phyloP scores from a whole-genome alignment of 331 rosid genomes.

The Quercus phellos region DNA sequence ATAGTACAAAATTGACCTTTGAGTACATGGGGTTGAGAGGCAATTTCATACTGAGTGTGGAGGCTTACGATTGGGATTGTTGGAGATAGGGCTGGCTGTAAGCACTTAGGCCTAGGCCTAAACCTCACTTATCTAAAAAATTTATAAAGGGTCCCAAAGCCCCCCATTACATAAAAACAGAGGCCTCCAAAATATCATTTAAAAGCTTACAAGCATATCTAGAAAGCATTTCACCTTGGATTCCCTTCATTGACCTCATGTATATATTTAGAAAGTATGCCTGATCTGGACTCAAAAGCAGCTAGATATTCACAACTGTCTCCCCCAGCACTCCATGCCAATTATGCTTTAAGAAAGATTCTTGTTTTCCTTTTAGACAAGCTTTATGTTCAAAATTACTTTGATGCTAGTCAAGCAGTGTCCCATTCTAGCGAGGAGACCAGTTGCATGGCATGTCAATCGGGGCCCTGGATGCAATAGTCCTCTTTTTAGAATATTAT shows the following conservation, averaged over 20 bases:
- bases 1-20: too few relatives aligned
- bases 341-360: slow-evolving; percentile 42
- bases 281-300: slow-evolving; percentile 41
- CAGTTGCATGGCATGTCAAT: slow-evolving; percentile 15
- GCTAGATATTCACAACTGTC: neutral
- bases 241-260: slow-evolving; percentile 52
- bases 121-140: too few relatives aligned
- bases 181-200: too few relatives aligned
- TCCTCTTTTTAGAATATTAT: slow-evolving; percentile 20
- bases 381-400: slow-evolving; percentile 30
- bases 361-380: slow-evolving; percentile 46
- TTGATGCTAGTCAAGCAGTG: slow-evolving; percentile 21
- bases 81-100: too few relatives aligned
- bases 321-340: slow-evolving; percentile 30
- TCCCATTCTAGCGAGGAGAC: slow-evolving; percentile 18
- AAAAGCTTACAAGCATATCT: neutral
- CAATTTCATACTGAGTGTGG: too few relatives aligned
- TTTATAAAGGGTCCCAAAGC: too few relatives aligned
- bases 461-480: slow-evolving; percentile 21
- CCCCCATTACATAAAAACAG: too few relatives aligned
- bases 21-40: too few relatives aligned
- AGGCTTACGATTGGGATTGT: too few relatives aligned
- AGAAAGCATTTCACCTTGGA: slow-evolving; percentile 45
- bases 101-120: too few relatives aligned
- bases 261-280: slow-evolving; percentile 34